phyloP scores from a whole-genome alignment of 805 yeast species.

The Candida ipomoeae region DNA sequence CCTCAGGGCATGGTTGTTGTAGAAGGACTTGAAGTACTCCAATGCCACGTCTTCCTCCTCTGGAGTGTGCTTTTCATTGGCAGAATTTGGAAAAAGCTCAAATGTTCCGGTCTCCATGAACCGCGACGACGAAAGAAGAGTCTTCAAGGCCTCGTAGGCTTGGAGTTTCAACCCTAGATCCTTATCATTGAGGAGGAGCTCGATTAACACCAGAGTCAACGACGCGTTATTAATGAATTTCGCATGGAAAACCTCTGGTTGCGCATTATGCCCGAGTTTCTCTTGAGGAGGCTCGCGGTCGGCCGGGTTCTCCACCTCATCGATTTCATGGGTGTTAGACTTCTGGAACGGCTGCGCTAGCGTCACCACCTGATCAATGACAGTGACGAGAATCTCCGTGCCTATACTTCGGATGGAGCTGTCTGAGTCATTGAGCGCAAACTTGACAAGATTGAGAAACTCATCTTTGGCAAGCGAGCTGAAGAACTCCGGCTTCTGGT shows the following conservation, averaged over 20 bases:
- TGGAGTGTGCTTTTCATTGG: constrained; percentile 5
- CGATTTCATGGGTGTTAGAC: constrained; percentile 14
- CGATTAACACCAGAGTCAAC: constrained; percentile 49
- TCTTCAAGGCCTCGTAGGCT: constrained; percentile 77
- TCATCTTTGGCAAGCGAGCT: constrained; percentile 62
- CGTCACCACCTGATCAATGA: constrained; percentile 79
- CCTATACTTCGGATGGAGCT: constrained; percentile 60
- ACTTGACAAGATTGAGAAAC: constrained; percentile 62
- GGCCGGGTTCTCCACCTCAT: constrained; percentile 22
- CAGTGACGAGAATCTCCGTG: constrained; percentile 72
- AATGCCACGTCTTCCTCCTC: constrained; percentile 24
- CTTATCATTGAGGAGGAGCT: constrained; percentile 57
- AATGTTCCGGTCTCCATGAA: constrained; percentile 5
- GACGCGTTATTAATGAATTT: constrained; percentile 55
- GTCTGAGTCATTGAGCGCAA: constrained; percentile 57
- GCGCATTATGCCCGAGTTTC: constrained; percentile 10
- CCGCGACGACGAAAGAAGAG: constrained; percentile 55
- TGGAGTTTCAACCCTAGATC: constrained; percentile 76
- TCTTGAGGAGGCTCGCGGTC: background rate
- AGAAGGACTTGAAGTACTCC: constrained; percentile 56
- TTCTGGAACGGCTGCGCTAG: constrained; percentile 43
- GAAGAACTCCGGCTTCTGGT: constrained; percentile 64
- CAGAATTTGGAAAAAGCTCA: constrained; percentile 9
- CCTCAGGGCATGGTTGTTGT: constrained; percentile 55
- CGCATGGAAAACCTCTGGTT: constrained; percentile 22